A percentile compares a stretch with the other conserved stretches of the same genome.
These are phyloP conservation scores for Colletotrichum navitas DNA, from an alignment of 2,329 filamentous ascomycete species.

Conservation along the genomic window DNA sequence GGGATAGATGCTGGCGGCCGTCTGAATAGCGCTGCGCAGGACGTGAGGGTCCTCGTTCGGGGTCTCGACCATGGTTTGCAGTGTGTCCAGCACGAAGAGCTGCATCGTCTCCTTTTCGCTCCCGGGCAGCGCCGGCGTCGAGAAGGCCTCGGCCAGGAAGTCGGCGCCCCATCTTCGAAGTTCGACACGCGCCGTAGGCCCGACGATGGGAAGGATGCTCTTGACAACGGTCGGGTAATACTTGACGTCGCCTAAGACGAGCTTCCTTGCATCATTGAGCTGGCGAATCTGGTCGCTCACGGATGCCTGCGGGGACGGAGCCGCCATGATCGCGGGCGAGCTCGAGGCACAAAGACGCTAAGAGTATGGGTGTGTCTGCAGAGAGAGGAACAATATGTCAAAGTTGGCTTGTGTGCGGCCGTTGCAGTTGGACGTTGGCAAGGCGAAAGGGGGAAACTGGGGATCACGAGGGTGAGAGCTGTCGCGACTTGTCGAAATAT, in stretches of 20 bases:
- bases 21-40: slow-evolving; percentile 87
- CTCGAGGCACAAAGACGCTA: slow-evolving; percentile 12
- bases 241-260: slow-evolving; percentile 86
- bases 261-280: slow-evolving; percentile 89
- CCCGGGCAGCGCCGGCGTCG: slow-evolving; percentile 84
- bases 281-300: slow-evolving; percentile 85
- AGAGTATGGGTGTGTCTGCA: not conserved
- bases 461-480: slow-evolving; percentile 35
- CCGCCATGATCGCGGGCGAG: slow-evolving; percentile 60
- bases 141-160: slow-evolving; percentile 95
- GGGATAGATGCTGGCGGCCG: slow-evolving; percentile 92
- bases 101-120: slow-evolving; percentile 86
- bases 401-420: slow-evolving; percentile 5
- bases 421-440: not conserved
- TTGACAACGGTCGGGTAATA: slow-evolving; percentile 94
- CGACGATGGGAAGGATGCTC: slow-evolving; percentile 92
- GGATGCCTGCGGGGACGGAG: slow-evolving; percentile 61
- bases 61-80: slow-evolving; percentile 78
- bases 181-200: slow-evolving; percentile 79
- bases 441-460: slow-evolving; percentile 2
- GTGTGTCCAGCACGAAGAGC: slow-evolving; percentile 80
- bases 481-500: slow-evolving; percentile 42
- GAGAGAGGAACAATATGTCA: not conserved
- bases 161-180: slow-evolving; percentile 96
- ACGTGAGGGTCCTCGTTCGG: slow-evolving; percentile 83